Evolutionary conservation across 768 basidiomycete species (phyloP), one percentile per base, ranked within the genome.

Genomic region (Russula virescens): DNA sequence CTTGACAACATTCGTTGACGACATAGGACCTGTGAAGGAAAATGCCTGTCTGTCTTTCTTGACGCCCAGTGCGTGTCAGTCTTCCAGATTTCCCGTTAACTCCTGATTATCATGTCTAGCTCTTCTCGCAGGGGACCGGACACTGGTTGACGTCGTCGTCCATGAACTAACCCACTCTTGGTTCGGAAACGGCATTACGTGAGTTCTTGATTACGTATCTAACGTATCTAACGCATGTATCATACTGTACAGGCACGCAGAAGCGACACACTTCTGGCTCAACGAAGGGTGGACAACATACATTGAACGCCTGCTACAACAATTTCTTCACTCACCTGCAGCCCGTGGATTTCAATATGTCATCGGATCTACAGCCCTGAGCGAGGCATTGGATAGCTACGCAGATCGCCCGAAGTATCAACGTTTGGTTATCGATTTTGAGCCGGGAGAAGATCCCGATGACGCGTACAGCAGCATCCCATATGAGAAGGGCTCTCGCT

Each of bases 201-300:
- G 69, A 63, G 79, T 70, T 1, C 26, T 25, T 10, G 18, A 19
- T 13, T 18, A 19, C 19, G 7, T 10, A 43, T 31, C 9, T 26
- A n/a, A 35, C 26, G 34, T 9, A 53, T 54, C 31, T 45, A 13
- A 34, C 19, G 48, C 42, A 28, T 14, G 40, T 40, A 31, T 8
- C 8, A 8, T 31, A 31, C 31, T 31, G 31, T 31, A 9, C 62
- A 83, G 86, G 0, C 86, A 89, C 59, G 86, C 87, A 0, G 75
- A 91, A 65, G 84, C 89, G 0, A 82, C 83, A 0, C 88, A 91
- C 73, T 92, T 91, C 75, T 92, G 90, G 89, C 82, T 94, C 43
- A 94, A 93, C 71, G 90, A 94, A 76, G 89, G 93, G 28, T 95
- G 91, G 88, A 97, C 95, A 35, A 94, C 91, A 0, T 98, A 94